Percentiles rank a stretch among this genome's conserved stretches.
Evolutionary conservation across 805 yeast species (phyloP).

Genomic region (Kodamaea kaohsiungensis): DNA sequence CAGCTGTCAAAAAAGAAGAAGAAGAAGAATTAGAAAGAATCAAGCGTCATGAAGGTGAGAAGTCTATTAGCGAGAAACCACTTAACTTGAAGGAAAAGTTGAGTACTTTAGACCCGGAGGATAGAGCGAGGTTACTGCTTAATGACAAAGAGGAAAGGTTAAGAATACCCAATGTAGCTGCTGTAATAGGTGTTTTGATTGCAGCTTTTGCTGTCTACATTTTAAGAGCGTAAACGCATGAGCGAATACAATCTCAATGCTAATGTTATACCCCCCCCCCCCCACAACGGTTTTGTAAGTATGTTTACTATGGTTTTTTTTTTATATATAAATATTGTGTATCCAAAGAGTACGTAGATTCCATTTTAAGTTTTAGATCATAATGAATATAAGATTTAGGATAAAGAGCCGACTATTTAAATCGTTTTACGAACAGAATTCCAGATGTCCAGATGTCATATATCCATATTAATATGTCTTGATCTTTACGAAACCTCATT

Average conservation of each 20-base stretch:
- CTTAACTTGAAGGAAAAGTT: constrained; percentile 35
- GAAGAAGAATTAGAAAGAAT: constrained; percentile 17
- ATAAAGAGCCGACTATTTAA: too few relatives aligned
- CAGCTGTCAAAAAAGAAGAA: constrained; percentile 24
- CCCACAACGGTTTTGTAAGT: background rate
- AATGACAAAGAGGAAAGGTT: background rate
- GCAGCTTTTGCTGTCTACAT: constrained; percentile 8
- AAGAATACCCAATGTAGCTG: constrained; percentile 5
- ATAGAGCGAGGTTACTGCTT: constrained; percentile 48
- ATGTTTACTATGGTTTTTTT: background rate
- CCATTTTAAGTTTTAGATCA: background rate
- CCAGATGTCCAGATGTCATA: too few relatives aligned
- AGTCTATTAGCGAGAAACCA: background rate
- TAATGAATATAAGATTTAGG: background rate
- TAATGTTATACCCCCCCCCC: background rate
- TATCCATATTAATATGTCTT: too few relatives aligned
- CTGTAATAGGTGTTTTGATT: constrained; percentile 9
- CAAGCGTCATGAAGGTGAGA: constrained; percentile 8
- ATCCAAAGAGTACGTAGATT: background rate
- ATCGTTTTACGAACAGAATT: too few relatives aligned
- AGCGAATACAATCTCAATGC: background rate
- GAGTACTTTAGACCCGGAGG: constrained; percentile 63
- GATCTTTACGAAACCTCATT: background rate
- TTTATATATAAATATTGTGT: background rate
- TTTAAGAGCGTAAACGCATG: background rate